A percentile compares a stretch with the other conserved stretches of the same genome.
Evolutionary conservation across 345 rosid genomes (phyloP).

Genomic region (Ceriops decandra): DNA sequence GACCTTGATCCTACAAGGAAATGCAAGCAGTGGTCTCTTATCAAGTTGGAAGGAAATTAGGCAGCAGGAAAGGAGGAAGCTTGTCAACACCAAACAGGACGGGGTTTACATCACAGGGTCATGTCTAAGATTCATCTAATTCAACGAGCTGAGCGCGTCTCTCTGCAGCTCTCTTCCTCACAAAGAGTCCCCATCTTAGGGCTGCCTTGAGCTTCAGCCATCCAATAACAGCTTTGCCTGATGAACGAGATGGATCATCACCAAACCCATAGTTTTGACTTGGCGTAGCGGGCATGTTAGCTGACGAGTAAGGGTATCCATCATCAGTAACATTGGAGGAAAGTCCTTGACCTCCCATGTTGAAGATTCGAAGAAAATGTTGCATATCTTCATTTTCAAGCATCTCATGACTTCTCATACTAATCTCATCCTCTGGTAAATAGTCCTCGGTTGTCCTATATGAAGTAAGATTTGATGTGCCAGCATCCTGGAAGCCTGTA

Average conservation of each 20-base stretch:
- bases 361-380: constrained; percentile 26
- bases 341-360: constrained; percentile 23
- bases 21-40: constrained; percentile 2
- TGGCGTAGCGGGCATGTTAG: constrained; percentile 9
- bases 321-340: constrained; percentile 17
- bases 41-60: constrained; percentile 2
- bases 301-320: constrained; percentile 21
- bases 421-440: constrained; percentile 25
- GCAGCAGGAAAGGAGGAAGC: constrained; percentile 1
- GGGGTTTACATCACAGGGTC: constrained; percentile 8
- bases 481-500: constrained; percentile 35
- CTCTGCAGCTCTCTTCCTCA: constrained; percentile 33
- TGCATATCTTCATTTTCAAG: constrained; percentile 35
- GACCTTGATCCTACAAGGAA: constrained; percentile 2
- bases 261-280: constrained; percentile 19
- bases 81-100: constrained; percentile 15
- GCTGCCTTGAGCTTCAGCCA: constrained; percentile 37
- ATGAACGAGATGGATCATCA: constrained; percentile 29
- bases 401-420: constrained; percentile 31
- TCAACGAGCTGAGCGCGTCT: constrained; percentile 30
- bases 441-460: constrained; percentile 28
- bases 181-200: constrained; percentile 30
- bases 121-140: constrained; percentile 22
- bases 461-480: constrained; percentile 41
- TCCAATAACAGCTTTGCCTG: constrained; percentile 30